Base-by-base conservation (phyloP, 2,329 filamentous ascomycete species). In the Exophiala sp. region DNA sequence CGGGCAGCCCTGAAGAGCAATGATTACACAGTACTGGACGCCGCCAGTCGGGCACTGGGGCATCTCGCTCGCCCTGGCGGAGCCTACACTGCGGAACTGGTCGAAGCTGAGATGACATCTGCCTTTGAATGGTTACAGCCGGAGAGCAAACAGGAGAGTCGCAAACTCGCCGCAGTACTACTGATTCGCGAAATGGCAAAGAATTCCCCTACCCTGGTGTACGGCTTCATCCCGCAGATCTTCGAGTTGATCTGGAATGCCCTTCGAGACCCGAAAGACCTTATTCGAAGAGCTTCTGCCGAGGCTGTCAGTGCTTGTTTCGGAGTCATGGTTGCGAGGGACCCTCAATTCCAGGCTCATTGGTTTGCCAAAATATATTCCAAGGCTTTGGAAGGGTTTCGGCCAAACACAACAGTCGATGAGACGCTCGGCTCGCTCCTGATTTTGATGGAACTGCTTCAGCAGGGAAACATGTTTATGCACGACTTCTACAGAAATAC, bases 381-480 rank as follows among this genome's bases (percentile, higher is more conserved):
- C 43, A 90, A 96, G 69, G 83, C 89, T 14, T 77, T 88, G 52
- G 77, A 80, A 53, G 90, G 90, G 5, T 82, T 98, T 60, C 83
- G 84, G 65, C 79, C 83, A 43, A 58, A 54, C 29, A 85, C 82
- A 60, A 88, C 88, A 14, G 79, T 94, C 47, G 93, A 98, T 66
- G 85, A 83, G 52, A 85, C 95, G 35, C 94, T 98, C 65, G 93
- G 88, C n/a, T 96, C 91, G 1, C 77, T 98, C 34, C 77, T 98
- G 16, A 89, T 94, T 1, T 78, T 97, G 62, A 94, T 91, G 66
- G 91, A 97, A 70, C 78, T 98, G 41, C 80, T 98, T 14, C 81
- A 93, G 56, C 91, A 95, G 66, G 93, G 93, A 46, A 90, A 89
- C 61, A 98, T 98, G 91, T 98, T 95, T 68, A 97, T 98, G 93